Percentiles rank a stretch among this genome's conserved stretches.
phyloP scores from a whole-genome alignment of 176 grass and related monocot genomes.

The Zoysia japonica region DNA sequence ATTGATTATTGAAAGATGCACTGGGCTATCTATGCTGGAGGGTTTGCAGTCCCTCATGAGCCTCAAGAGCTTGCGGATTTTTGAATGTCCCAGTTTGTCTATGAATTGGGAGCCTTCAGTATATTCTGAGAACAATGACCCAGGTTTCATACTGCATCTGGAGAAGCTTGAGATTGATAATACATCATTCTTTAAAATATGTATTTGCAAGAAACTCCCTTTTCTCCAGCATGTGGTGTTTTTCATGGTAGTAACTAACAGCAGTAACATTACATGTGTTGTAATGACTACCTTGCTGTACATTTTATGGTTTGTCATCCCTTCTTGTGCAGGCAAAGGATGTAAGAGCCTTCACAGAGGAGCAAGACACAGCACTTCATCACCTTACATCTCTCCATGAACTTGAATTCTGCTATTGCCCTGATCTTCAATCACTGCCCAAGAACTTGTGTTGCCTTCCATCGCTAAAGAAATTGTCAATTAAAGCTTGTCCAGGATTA shows the following conservation, averaged over 20 bases:
- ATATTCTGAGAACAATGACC: background rate
- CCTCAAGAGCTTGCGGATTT: background rate
- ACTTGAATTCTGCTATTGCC: slow-evolving; percentile 30
- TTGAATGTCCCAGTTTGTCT: slow-evolving; percentile 18
- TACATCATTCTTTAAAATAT: slow-evolving; percentile 19
- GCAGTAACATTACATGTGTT: background rate
- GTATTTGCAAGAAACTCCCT: slow-evolving; percentile 20
- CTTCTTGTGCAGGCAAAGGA: slow-evolving; percentile 9
- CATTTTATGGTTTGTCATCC: background rate
- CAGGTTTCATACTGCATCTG: background rate
- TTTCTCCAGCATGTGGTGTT: slow-evolving; percentile 17
- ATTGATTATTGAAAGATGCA: background rate
- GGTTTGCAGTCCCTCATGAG: background rate
- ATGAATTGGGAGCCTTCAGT: background rate
- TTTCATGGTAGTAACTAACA: slow-evolving; percentile 18
- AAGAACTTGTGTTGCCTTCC: background rate
- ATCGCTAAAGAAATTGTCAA: slow-evolving; percentile 22
- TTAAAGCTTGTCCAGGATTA: slow-evolving; percentile 27
- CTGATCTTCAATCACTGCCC: slow-evolving; percentile 13
- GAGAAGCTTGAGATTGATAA: slow-evolving; percentile 29
- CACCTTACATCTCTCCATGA: slow-evolving; percentile 19
- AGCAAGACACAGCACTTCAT: background rate
- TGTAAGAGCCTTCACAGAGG: slow-evolving; percentile 1
- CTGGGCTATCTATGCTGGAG: background rate
- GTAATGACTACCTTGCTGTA: background rate